Base-by-base conservation (phyloP, 495 filamentous ascomycete genomes). In the Thozetella sp. region DNA sequence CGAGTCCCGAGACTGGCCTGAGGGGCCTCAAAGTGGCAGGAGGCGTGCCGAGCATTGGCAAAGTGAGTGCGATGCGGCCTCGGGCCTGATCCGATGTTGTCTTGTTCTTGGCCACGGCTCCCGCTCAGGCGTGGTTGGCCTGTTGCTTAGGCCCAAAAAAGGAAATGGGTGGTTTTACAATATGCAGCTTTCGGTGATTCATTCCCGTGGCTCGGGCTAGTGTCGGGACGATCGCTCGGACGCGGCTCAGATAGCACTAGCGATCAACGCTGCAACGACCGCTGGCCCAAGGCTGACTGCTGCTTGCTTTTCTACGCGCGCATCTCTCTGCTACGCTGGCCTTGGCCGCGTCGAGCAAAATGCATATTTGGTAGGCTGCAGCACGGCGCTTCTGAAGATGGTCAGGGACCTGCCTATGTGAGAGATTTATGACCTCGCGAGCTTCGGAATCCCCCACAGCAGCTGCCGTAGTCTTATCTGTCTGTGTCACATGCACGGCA, bases 361-460 rank as follows among this genome's bases (percentile, higher is more conserved):
- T n/a, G n/a, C n/a, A n/a, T 37, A 17, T 37, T 37, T 37, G 6
- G 30, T 37, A 9, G 6, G 30, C 30, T 37, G 30, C 6, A 17
- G 17, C 30, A 9, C 9, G 30, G 17, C 9, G 30, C 30, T 6
- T 6, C 9, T 17, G 17, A 37, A 37, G 30, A 17, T 17, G 30
- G 30, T 6, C 17, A 37, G 30, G 30, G 30, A n/a, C 20, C 3
- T 19, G 43, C 43, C 20, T 9, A 48, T 20, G 43, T 48, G 43
- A 48, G 43, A 3, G 12, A n/a, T 20, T 19, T 4, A 15, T 19
- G 43, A 13, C 4, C 43, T 10, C 11, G 12, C n/a, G 9, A 15
- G 43, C n/a, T 48, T 48, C 43, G 43, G 43, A 48, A 48, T 48
- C 43, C 43, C 43, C 43, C 43, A 48, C 43, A n/a, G 9, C 43